Base-by-base conservation (phyloP, 179 eudicot species). In the Amaranthus tricolor region DNA sequence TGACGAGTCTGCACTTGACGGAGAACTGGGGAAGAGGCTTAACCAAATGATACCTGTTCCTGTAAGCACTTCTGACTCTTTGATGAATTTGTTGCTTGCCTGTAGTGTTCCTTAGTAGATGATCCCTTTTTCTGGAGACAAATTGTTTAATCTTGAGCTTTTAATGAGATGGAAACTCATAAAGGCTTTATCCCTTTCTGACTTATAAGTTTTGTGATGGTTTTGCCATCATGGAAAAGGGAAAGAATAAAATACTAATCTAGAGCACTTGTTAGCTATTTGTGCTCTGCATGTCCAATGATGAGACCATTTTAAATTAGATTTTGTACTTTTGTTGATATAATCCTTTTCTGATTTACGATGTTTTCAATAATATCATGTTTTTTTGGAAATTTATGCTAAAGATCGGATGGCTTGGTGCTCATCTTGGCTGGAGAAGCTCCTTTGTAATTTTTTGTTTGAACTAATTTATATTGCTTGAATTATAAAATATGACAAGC, bases 21-120 rank as follows among this genome's bases (percentile, higher is more conserved):
- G 97, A 80, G 98, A 94, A 87, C 82, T 94, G 74, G 92, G 91
- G 70, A 92, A 87, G 87, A 88, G 97, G 78, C 70, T 94, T 75
- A 80, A 86, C 74, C 94, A 89, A 77, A 82, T 94, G 92, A 69
- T 80, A 55, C 87, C 91, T 65, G 86, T 94, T 81, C 97, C 96
- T 76, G 98, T 92, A 87, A 88, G 96, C 66, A 62, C 58, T 64
- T 72, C 68, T 72, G 49, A 50, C 49, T 71, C 20, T 56, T 48
- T 77, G 54, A 17, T 19, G 0, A 9, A 11, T 45, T 62, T 45
- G 52, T 57, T 31, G 47, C 48, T 53, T 57, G 43, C 12, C 0
- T 56, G 61, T 50, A 40, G 9, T 52, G 12, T 70, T 40, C 65
- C 0, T 11, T 16, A 14, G 59, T 21, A 19, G 44, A 66, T 19